Conservation (phyloP, 2,329 filamentous ascomycete genomes). For the Aaosphaeria pasadenensis region DNA sequence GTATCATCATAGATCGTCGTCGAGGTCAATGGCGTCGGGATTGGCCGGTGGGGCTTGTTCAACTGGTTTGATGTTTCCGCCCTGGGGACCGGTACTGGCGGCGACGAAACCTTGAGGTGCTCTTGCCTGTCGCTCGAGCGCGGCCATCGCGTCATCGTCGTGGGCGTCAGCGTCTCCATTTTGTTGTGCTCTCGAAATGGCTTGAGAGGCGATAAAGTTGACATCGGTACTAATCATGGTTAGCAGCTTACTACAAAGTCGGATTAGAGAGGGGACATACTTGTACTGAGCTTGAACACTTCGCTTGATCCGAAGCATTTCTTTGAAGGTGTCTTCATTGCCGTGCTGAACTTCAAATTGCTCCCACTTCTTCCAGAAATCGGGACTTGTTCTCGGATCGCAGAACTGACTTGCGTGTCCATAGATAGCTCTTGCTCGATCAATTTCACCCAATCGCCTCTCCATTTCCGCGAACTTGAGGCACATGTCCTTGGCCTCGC, state of each 20-base stretch:
- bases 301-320: constrained; percentile 96
- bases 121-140: constrained; percentile 80
- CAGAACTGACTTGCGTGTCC: constrained; percentile 97
- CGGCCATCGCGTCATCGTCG: constrained; percentile 79
- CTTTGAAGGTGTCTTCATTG: constrained; percentile 98
- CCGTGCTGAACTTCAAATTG: constrained; percentile 95
- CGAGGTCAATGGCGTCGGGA: constrained; percentile 81
- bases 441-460: constrained; percentile 85
- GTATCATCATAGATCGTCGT: constrained; percentile 48
- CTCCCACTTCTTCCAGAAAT: constrained; percentile 97
- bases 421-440: constrained; percentile 91
- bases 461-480: constrained; percentile 99
- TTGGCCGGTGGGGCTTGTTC: constrained; percentile 57
- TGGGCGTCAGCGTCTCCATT: constrained; percentile 49
- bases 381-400: constrained; percentile 84
- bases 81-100: constrained; percentile 71
- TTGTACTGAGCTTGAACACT: constrained; percentile 98
- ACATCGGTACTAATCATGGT: constrained; percentile 71
- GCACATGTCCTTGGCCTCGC: constrained; percentile 95
- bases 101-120: constrained; percentile 90
- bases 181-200: constrained; percentile 75
- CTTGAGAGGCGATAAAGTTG: constrained; percentile 96
- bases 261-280: constrained; percentile 41
- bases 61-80: constrained; percentile 51
- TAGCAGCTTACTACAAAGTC: constrained; percentile 22